These are phyloP conservation scores for Coniferiporia sulphurascens DNA, from an alignment of 1,284 basidiomycete genomes.

Conservation along the genomic window DNA sequence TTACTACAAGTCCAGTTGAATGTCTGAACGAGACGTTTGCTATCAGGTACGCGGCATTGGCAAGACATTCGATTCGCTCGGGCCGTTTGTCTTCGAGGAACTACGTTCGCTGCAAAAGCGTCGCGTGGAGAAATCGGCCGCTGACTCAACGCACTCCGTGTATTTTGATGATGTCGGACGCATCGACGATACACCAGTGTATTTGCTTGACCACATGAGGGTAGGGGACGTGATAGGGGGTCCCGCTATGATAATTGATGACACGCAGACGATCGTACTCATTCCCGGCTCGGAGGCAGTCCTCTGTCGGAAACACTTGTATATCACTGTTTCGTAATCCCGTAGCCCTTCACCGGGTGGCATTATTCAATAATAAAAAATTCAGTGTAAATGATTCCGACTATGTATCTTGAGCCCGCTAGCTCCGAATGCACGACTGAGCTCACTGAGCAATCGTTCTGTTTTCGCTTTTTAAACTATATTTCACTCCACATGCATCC, in stretches of 20 bases:
- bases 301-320: constrained; percentile 67
- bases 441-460: too few species aligned
- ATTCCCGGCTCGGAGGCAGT: constrained; percentile 65
- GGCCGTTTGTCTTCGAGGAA: constrained; percentile 77
- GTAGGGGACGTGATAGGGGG: constrained; percentile 72
- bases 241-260: constrained; percentile 87
- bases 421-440: too few species aligned
- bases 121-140: constrained; percentile 38
- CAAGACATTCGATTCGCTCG: constrained; percentile 83
- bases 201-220: constrained; percentile 58
- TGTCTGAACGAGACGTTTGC: constrained; percentile 26
- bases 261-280: constrained; percentile 88
- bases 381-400: too few species aligned
- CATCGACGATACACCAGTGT: constrained; percentile 76
- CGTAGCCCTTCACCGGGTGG: too few species aligned
- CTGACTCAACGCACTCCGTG: constrained; percentile 54
- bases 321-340: constrained; percentile 43
- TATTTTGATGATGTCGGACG: constrained; percentile 79
- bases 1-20: background rate
- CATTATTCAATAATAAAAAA: too few species aligned
- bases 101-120: constrained; percentile 44
- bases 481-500: too few species aligned
- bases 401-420: too few species aligned
- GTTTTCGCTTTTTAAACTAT: too few species aligned
- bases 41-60: constrained; percentile 71